Evolutionary conservation across 2,329 filamentous ascomycete genomes (phyloP), one percentile per base, ranked within the genome.

Genomic region (Fusarium liriodendri): DNA sequence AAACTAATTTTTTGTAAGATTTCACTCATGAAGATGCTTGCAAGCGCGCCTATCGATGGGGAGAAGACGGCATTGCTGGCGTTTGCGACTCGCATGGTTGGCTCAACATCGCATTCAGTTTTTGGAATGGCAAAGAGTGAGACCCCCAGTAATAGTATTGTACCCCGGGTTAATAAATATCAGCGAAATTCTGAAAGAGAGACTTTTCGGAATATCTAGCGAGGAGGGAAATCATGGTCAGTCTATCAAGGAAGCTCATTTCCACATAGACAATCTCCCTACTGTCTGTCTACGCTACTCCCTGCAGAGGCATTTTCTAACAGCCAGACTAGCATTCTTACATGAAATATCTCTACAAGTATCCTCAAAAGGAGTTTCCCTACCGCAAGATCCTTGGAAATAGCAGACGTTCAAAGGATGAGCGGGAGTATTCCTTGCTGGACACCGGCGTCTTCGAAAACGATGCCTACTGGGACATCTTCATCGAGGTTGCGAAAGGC

Each of bases 301-400:
- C 40, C 37, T 64, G 20, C 18, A 16, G 14, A 40, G 55, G 27
- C 13, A n/a, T 27, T 55, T 20, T 22, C 18, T 35, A 47, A 60
- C 29, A 6, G 40, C 32, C 11, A 37, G 33, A 14, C 33, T 81
- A 95, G 94, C 95, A 98, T 84, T 97, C 96, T 29, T 98, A 98
- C 86, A 98, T 98, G 96, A 98, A 98, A 83, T 97, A 92, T 80
- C 92, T 98, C 76, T 98, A 98, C 89, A 98, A 98, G 84, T 97
- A 98, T 79, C 96, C 96, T 1, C 96, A 98, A 84, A 90, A 89
- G 78, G 91, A 92, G 72, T 98, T 98, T 79, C 96, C 96, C 3
- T 98, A 98, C 86, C 89, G 98, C 82, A 91, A 98, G 52, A 86
- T 97, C 74, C 87, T 94, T 73, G 94, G 97, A 80, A 98, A 98